Evolutionary conservation across 139 green algal genomes (phyloP).

Genomic region (Monoraphidium neglectum): DNA sequence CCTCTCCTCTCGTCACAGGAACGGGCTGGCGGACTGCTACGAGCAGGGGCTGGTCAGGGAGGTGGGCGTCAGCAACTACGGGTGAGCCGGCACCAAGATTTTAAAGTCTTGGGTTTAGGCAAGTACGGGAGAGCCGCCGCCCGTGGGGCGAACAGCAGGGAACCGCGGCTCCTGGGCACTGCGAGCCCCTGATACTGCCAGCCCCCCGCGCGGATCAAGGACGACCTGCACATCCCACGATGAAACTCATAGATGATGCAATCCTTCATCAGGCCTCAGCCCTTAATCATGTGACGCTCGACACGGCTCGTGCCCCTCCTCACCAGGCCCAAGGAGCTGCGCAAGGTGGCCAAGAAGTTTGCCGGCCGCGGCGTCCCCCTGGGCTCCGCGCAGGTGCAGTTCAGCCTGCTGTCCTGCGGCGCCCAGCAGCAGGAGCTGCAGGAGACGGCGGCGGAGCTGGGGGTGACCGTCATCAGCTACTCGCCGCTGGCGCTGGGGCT

Average conservation of each 20-base stretch:
- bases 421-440: constrained; percentile 62
- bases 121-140: no score
- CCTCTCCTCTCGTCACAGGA: neutral
- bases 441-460: constrained; percentile 76
- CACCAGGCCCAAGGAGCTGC: constrained; percentile 73
- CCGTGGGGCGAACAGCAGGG: no score
- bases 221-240: no score
- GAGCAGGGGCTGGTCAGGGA: constrained; percentile 77
- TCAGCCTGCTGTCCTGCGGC: constrained; percentile 79
- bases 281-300: no score
- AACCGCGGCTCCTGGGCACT: no score
- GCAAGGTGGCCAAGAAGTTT: constrained; percentile 69
- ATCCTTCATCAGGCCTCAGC: no score
- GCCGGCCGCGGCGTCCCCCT: constrained; percentile 77
- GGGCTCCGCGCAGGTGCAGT: constrained; percentile 90
- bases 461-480: constrained; percentile 92
- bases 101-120: no score
- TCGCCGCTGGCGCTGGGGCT: constrained; percentile 87
- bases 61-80: constrained; percentile 72
- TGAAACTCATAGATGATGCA: no score
- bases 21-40: constrained; percentile 75
- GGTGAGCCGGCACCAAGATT: neutral
- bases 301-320: constrained; percentile 44
- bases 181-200: no score
- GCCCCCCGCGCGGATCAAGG: no score